Conservation (phyloP, 2,329 filamentous ascomycete species). For the Colletotrichum ledebouriae region DNA sequence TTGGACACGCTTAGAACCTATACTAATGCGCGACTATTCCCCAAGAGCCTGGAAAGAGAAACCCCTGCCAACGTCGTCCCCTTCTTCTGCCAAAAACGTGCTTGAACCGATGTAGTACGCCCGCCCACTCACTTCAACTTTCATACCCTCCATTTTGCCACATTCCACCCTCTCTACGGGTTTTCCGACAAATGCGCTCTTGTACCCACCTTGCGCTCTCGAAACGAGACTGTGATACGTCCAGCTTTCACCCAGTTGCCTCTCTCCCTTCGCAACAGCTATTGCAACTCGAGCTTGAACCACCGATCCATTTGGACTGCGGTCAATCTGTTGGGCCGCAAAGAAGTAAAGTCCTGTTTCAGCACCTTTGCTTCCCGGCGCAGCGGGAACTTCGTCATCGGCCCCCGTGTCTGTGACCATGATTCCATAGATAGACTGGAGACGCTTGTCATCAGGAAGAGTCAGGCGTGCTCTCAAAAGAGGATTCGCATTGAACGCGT, state of each 20-base stretch:
- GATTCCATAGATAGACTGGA: conserved; percentile 56
- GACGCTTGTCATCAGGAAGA: conserved; percentile 48
- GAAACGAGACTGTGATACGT: conserved; percentile 37
- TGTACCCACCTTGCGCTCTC: conserved; percentile 7
- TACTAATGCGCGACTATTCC: neutral
- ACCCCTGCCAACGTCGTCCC: conserved; percentile 26
- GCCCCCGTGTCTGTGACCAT: conserved; percentile 48
- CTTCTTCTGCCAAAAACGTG: conserved; percentile 22
- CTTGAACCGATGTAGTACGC: conserved; percentile 32
- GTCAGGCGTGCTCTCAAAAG: conserved; percentile 44
- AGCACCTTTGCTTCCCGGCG: conserved; percentile 44
- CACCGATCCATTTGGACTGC: conserved; percentile 28
- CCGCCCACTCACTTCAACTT: conserved; percentile 26
- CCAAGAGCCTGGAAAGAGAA: conserved; percentile 24
- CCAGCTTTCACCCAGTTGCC: conserved; percentile 14
- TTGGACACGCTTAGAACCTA: no score
- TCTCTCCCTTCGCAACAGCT: conserved; percentile 15
- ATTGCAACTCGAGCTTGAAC: conserved; percentile 33
- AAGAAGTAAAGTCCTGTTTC: conserved; percentile 61
- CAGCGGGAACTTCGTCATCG: conserved; percentile 45
- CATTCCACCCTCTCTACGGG: conserved; percentile 19
- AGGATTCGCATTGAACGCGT: conserved; percentile 30
- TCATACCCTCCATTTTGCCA: conserved; percentile 3
- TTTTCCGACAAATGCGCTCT: conserved; percentile 21
- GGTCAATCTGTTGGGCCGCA: conserved; percentile 59